These are phyloP conservation scores for Ilyonectria robusta DNA, from an alignment of 2,329 filamentous ascomycete genomes.

Conservation along the genomic window DNA sequence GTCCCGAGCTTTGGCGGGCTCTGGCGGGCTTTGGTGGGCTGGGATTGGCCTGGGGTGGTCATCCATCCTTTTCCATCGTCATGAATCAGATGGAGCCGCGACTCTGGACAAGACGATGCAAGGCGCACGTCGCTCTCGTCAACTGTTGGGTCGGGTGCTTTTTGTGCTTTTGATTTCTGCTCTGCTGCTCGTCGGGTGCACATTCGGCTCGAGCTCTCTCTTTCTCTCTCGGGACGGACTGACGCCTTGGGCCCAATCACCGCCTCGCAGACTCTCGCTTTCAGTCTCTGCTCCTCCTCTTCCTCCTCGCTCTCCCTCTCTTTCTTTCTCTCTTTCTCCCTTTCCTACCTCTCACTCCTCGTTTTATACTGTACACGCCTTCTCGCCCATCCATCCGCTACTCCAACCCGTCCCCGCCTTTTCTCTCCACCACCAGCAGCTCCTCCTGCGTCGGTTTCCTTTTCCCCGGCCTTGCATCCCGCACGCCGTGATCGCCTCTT, in stretches of 20 bases:
- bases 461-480: constrained; percentile 43
- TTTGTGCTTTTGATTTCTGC: background rate
- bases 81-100: constrained; percentile 48
- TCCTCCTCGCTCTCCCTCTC: constrained; percentile 23
- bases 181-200: constrained; percentile 7
- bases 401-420: constrained; percentile 40
- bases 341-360: constrained; percentile 9
- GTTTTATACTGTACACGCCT: constrained; percentile 20
- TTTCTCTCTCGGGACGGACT: constrained; percentile 14
- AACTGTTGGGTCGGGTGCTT: constrained; percentile 30
- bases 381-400: constrained; percentile 25
- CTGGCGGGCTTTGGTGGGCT: constrained; percentile 29
- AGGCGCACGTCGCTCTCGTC: constrained; percentile 36
- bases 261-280: background rate
- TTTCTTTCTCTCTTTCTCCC: constrained; percentile 27
- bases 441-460: constrained; percentile 42
- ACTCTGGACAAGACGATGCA: constrained; percentile 45
- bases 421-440: constrained; percentile 33
- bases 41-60: constrained; percentile 39
- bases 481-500: constrained; percentile 31
- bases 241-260: constrained; percentile 8
- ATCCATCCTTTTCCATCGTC: constrained; percentile 44
- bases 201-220: background rate
- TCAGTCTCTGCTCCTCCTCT: constrained; percentile 1
- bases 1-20: constrained; percentile 36